Evolutionary conservation across 2,329 filamentous ascomycete species (phyloP).

Genomic region (Chrysoporthe austroafricana): DNA sequence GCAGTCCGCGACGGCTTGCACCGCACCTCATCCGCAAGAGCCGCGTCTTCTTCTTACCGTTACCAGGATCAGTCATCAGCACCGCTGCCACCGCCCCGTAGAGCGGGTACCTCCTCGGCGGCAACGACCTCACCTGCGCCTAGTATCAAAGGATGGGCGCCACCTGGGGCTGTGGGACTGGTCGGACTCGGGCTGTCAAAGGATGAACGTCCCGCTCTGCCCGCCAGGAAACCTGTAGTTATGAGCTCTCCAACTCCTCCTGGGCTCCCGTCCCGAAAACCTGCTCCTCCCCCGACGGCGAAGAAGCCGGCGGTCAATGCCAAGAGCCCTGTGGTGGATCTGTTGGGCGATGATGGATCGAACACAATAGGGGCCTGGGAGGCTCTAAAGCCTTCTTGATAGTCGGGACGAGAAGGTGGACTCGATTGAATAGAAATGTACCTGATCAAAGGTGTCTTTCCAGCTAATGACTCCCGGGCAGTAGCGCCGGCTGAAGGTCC

Average conservation of each 20-base stretch:
- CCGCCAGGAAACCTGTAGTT: constrained; percentile 27
- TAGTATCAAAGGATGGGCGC: constrained; percentile 19
- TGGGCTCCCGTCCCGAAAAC: constrained; percentile 1
- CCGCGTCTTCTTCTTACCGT: background rate
- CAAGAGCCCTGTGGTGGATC: constrained; percentile 46
- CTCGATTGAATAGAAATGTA: background rate
- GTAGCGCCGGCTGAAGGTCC: background rate
- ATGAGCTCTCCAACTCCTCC: constrained; percentile 14
- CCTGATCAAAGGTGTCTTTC: background rate
- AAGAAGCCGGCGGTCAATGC: constrained; percentile 38
- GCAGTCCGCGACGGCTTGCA: constrained; percentile 22
- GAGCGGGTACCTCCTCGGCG: constrained; percentile 17
- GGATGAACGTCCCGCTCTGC: constrained; percentile 31
- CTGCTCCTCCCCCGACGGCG: constrained; percentile 22
- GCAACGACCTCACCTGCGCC: constrained; percentile 16
- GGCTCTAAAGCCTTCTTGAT: constrained; percentile 52
- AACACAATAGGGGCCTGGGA: constrained; percentile 57
- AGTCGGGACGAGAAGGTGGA: constrained; percentile 1
- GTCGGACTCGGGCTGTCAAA: constrained; percentile 24
- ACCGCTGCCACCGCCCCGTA: constrained; percentile 29
- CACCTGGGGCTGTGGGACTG: constrained; percentile 26
- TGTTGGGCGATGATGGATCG: constrained; percentile 50
- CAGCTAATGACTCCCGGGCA: background rate
- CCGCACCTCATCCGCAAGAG: constrained; percentile 25
- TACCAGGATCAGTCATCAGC: constrained; percentile 13